These are phyloP conservation scores for Plectosphaerella sp. DNA, from an alignment of 2,329 filamentous ascomycete species.

Conservation along the genomic window DNA sequence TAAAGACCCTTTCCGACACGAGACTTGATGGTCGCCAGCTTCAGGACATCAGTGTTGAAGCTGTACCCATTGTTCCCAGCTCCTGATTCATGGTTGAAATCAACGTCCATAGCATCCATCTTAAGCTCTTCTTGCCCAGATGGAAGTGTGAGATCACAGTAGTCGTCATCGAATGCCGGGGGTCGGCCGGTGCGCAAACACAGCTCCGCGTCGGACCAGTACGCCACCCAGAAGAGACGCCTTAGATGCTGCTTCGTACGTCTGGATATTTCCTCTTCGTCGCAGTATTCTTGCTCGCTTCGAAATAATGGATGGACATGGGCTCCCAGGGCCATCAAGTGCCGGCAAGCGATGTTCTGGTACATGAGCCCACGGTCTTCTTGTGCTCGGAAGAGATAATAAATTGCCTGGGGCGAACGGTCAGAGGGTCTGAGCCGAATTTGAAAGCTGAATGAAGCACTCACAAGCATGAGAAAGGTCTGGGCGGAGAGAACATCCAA, in stretches of 20 bases:
- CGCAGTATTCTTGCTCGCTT: background rate
- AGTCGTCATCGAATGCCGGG: slow-evolving; percentile 42
- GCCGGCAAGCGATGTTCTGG: background rate
- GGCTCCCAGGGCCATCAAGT: background rate
- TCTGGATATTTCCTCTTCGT: background rate
- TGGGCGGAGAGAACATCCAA: slow-evolving; percentile 38
- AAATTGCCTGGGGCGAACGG: background rate
- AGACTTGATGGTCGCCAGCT: slow-evolving; percentile 48
- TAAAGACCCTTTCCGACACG: slow-evolving; percentile 43
- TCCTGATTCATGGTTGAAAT: background rate
- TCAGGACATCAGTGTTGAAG: slow-evolving; percentile 24
- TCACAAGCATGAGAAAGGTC: slow-evolving; percentile 42
- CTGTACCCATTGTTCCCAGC: no score
- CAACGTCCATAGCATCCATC: background rate
- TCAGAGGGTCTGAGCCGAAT: background rate
- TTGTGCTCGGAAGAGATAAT: background rate
- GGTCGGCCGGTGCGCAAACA: slow-evolving; percentile 48
- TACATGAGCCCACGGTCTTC: background rate
- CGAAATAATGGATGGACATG: background rate
- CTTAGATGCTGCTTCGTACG: slow-evolving; percentile 21
- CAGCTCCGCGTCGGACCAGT: slow-evolving; percentile 50
- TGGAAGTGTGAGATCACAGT: slow-evolving; percentile 48
- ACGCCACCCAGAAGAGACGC: slow-evolving; percentile 50
- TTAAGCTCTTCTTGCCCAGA: background rate
- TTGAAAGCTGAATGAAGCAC: slow-evolving; percentile 11